Base-by-base conservation (phyloP, 257 asterid species). In the Solanum pennellii region DNA sequence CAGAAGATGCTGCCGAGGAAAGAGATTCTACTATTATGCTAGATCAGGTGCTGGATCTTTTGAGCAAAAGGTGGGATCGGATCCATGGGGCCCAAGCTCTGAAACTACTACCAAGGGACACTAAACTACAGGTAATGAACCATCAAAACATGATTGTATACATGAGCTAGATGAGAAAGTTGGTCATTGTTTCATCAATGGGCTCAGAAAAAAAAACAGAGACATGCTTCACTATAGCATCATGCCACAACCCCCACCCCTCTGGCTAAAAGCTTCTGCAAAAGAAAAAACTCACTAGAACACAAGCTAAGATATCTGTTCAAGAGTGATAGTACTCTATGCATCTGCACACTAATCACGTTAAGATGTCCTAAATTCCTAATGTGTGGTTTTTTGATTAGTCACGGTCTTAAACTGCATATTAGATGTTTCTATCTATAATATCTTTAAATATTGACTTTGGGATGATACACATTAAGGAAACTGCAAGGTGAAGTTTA, bases 51-150 rank as follows among this genome's bases (percentile, higher is more conserved):
- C 94, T 96, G 88, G 97, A 97, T 92, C 93, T 97, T 93, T 91
- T 97, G 98, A 90, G 98, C 90, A 89, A 83, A 87, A 93, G 98
- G 91, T 97, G 99, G 99, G 99, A 97, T 84, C 94, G 98, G 79
- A 94, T 96, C 91, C 94, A 97, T 83, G 99, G 98, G 91, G 99
- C 98, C 29, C 98, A 97, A 90, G 98, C 99, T 88, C 86, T 97
- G 86, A 92, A 95, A 90, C 90, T 97, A 89, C 96, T 97, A 56
- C 99, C 99, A 18, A 91, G 91, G 88, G 99, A 97, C 86, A 97
- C 99, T 83, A 96, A 95, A 91, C 91, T 97, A 75, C 97, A 95
- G 99, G 99, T 89, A 91, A 52, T 33, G 29, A 80, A 80, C 66
- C 66, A 47, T 47, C 41, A 27, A 27, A 47, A 18, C 9, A 6